phyloP scores from a whole-genome alignment of 257 asterid genomes.

The Ajuga chamaepitys region DNA sequence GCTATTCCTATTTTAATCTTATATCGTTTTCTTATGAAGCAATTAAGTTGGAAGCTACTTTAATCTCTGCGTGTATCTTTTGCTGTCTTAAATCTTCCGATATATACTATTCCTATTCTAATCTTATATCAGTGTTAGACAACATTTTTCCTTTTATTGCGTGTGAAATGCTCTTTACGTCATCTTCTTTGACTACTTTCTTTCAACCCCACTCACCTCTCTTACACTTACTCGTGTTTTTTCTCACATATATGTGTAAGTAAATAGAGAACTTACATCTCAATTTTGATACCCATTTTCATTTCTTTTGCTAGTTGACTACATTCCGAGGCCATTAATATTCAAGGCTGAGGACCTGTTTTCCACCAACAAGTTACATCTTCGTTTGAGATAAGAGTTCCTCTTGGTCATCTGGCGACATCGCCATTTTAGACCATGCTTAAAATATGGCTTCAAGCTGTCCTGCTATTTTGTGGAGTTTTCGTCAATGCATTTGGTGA shows the following conservation, averaged over 20 bases:
- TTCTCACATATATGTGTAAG: neutral
- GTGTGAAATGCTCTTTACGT: too few species aligned
- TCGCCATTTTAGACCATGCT: slow-evolving; percentile 32
- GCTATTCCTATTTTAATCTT: too few species aligned
- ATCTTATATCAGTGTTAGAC: too few species aligned
- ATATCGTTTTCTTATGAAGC: too few species aligned
- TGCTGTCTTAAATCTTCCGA: too few species aligned
- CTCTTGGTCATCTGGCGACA: neutral
- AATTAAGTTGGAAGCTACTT: too few species aligned
- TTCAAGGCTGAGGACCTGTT: slow-evolving; percentile 4
- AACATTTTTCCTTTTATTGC: too few species aligned
- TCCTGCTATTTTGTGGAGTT: slow-evolving; percentile 32
- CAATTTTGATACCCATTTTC: slow-evolving; percentile 10
- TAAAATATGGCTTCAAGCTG: slow-evolving; percentile 32
- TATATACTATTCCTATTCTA: too few species aligned
- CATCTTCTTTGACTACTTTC: neutral
- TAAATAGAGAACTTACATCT: neutral
- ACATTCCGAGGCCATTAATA: neutral
- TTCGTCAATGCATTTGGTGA: slow-evolving; percentile 37
- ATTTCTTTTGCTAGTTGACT: slow-evolving; percentile 5
- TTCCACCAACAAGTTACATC: neutral
- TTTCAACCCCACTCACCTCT: too few species aligned
- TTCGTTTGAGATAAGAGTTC: neutral
- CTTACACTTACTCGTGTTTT: too few species aligned
- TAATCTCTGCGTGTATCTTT: too few species aligned